Conservation (phyloP, 2,329 filamentous ascomycete genomes). For the Colletotrichum nymphaeae region DNA sequence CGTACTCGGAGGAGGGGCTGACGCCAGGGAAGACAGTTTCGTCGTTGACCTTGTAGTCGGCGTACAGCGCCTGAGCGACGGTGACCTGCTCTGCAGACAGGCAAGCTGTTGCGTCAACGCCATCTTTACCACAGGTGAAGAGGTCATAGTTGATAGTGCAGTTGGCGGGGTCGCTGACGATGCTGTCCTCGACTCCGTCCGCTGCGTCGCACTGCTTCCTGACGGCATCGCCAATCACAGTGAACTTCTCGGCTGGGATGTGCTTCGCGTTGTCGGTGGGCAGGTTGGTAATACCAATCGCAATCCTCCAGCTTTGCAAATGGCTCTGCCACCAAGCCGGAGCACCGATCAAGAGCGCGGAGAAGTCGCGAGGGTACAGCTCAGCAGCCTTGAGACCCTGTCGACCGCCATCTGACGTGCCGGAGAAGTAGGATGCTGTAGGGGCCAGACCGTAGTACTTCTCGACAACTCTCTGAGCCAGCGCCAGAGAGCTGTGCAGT, state of each 20-base stretch:
- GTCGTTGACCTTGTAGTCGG: slow-evolving; percentile 42
- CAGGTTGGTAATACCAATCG: slow-evolving; percentile 60
- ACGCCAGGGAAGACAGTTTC: slow-evolving; percentile 51
- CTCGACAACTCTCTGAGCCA: slow-evolving; percentile 59
- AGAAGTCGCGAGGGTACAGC: slow-evolving; percentile 48
- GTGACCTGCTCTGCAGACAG: slow-evolving; percentile 54
- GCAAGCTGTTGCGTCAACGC: slow-evolving; percentile 46
- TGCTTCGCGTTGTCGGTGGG: slow-evolving; percentile 56
- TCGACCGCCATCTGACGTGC: slow-evolving; percentile 63
- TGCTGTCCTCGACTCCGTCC: slow-evolving; percentile 61
- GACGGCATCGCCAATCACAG: slow-evolving; percentile 54
- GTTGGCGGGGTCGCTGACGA: slow-evolving; percentile 57
- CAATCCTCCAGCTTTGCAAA: slow-evolving; percentile 55
- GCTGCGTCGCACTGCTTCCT: slow-evolving; percentile 61
- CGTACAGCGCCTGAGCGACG: slow-evolving; percentile 44
- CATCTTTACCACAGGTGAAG: slow-evolving; percentile 49
- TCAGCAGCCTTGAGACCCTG: slow-evolving; percentile 53
- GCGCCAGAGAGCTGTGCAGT: slow-evolving; percentile 59
- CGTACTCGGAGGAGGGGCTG: slow-evolving; percentile 58
- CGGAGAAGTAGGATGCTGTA: slow-evolving; percentile 56
- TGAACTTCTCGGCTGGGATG: slow-evolving; percentile 55
- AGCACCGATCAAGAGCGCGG: slow-evolving; percentile 63
- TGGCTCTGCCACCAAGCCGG: slow-evolving; percentile 63
- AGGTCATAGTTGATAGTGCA: slow-evolving; percentile 57
- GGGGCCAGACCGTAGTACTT: slow-evolving; percentile 55